phyloP scores from a whole-genome alignment of 257 asterid genomes.

The Osmanthus fragrans region DNA sequence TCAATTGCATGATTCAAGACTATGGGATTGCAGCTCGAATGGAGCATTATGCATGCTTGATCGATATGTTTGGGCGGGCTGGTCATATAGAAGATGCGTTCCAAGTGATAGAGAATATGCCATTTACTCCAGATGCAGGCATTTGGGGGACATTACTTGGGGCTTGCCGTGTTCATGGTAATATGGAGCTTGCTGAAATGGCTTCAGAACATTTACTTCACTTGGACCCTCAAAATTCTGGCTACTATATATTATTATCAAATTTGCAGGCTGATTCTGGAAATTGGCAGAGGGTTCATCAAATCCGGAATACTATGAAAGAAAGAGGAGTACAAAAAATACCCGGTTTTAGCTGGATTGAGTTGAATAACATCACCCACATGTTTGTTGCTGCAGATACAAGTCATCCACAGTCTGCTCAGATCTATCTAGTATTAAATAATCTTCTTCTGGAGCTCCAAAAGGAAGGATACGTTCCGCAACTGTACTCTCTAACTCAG shows the following conservation, averaged over 20 bases:
- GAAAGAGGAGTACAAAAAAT: constrained; percentile 75
- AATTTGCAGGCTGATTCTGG: constrained; percentile 76
- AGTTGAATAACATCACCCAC: constrained; percentile 58
- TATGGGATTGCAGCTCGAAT: constrained; percentile 49
- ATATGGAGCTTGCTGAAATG: constrained; percentile 73
- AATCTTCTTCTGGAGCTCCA: constrained; percentile 64
- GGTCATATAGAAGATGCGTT: constrained; percentile 65
- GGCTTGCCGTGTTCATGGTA: constrained; percentile 74
- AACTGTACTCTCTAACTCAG: constrained; percentile 1
- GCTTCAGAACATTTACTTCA: constrained; percentile 59
- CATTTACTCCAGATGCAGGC: constrained; percentile 78
- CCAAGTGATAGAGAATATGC: constrained; percentile 54
- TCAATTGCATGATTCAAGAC: constrained; percentile 56
- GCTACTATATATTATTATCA: constrained; percentile 75
- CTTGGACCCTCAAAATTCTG: constrained; percentile 85
- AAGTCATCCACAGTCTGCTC: constrained; percentile 57
- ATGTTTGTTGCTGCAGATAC: constrained; percentile 77
- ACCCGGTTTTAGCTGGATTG: constrained; percentile 86
- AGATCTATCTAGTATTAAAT: constrained; percentile 50
- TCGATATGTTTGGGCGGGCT: constrained; percentile 76
- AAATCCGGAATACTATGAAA: constrained; percentile 64
- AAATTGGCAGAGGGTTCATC: constrained; percentile 61
- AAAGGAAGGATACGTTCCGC: constrained; percentile 54
- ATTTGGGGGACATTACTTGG: constrained; percentile 91
- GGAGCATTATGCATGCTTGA: constrained; percentile 88